These are phyloP conservation scores for Handroanthus guayacan DNA, from an alignment of 257 asterid genomes.

Conservation along the genomic window DNA sequence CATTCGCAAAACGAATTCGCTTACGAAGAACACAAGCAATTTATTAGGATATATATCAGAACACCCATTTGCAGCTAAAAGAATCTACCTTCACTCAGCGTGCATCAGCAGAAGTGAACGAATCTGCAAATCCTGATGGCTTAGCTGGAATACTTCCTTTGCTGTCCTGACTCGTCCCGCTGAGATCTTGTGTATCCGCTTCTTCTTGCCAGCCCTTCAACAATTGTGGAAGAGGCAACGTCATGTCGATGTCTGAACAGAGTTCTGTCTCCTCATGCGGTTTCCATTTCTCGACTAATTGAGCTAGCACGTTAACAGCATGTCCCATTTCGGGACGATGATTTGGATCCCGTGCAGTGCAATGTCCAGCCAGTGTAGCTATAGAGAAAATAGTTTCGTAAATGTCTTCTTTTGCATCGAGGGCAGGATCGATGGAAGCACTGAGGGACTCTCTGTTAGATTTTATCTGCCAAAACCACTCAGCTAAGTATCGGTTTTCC, in stretches of 20 bases:
- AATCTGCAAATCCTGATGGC: conserved; percentile 67
- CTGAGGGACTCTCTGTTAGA: conserved; percentile 48
- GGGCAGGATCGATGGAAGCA: conserved; percentile 66
- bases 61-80: conserved; percentile 1
- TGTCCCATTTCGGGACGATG: conserved; percentile 90
- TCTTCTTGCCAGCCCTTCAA: conserved; percentile 74
- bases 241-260: conserved; percentile 42
- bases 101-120: conserved; percentile 71
- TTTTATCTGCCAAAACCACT: conserved; percentile 76
- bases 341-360: conserved; percentile 76
- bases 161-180: conserved; percentile 62
- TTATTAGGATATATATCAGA: not conserved
- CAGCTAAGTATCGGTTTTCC: conserved; percentile 73
- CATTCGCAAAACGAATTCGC: not conserved
- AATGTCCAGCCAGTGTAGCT: conserved; percentile 76
- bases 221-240: conserved; percentile 66
- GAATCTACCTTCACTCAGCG: conserved; percentile 45
- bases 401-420: conserved; percentile 53
- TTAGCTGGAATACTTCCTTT: conserved; percentile 69
- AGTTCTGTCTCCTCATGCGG: conserved; percentile 57
- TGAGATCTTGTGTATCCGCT: conserved; percentile 43
- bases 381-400: conserved; percentile 50
- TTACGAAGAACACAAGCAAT: conserved; percentile 2
- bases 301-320: conserved; percentile 62
- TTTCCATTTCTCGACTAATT: conserved; percentile 64